A percentile compares a stretch with the other conserved stretches of the same genome.
These are phyloP conservation scores for Cladophialophora bantiana DNA, from an alignment of 2,329 filamentous ascomycete species.

Conservation along the genomic window DNA sequence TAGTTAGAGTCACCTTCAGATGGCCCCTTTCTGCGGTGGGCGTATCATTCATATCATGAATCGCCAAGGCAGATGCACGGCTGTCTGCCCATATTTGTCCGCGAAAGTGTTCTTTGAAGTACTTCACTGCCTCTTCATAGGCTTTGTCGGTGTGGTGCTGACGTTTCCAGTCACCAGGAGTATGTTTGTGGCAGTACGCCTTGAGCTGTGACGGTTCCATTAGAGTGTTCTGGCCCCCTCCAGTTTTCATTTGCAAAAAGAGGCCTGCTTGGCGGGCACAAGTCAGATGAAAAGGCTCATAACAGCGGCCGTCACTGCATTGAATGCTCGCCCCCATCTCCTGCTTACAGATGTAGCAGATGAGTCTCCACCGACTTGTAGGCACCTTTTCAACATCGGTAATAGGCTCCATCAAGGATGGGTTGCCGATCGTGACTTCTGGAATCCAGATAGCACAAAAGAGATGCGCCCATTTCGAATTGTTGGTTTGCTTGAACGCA, in stretches of 20 bases:
- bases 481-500: conserved; percentile 97
- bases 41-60: conserved; percentile 71
- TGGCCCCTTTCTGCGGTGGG: conserved; percentile 58
- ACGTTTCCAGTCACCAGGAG: conserved; percentile 83
- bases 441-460: conserved; percentile 99
- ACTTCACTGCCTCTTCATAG: conserved; percentile 82
- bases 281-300: conserved; percentile 95
- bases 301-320: conserved; percentile 96
- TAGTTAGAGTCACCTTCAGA: conserved; percentile 63
- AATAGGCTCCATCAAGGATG: conserved; percentile 97
- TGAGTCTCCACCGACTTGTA: conserved; percentile 89
- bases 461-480: conserved; percentile 94
- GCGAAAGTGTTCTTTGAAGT: conserved; percentile 88
- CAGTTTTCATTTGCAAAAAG: conserved; percentile 96
- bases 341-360: conserved; percentile 96
- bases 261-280: conserved; percentile 87
- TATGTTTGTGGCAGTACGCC: conserved; percentile 95
- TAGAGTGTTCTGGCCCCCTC: conserved; percentile 76
- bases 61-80: conserved; percentile 78
- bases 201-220: conserved; percentile 85
- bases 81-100: conserved; percentile 91
- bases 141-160: conserved; percentile 84
- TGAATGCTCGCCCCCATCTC: conserved; percentile 98
- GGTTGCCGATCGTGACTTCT: conserved; percentile 92
- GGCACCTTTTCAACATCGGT: conserved; percentile 98